Conservation (phyloP, 257 asterid genomes). For the Solanum dulcamara region DNA sequence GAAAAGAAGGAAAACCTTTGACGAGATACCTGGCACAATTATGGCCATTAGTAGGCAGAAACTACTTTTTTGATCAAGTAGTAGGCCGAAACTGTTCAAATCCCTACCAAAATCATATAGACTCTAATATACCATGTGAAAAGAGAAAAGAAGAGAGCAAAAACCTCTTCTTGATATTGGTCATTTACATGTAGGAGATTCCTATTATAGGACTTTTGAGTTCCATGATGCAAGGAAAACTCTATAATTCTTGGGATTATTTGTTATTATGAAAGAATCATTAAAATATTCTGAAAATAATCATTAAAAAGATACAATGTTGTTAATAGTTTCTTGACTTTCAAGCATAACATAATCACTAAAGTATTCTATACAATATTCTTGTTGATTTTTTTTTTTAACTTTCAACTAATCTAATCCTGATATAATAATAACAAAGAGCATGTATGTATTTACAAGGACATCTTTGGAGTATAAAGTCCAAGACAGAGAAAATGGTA, state of each 20-base stretch:
- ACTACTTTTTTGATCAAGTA: no score
- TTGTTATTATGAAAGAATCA: neutral
- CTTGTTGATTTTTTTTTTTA: neutral
- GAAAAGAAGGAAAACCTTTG: neutral
- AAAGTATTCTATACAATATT: neutral
- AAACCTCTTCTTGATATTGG: neutral
- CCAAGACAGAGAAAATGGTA: neutral
- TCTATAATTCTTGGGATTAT: neutral
- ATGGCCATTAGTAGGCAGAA: neutral
- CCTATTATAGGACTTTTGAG: neutral
- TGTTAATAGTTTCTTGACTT: neutral
- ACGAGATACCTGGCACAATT: neutral
- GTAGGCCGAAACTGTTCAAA: neutral
- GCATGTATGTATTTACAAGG: neutral
- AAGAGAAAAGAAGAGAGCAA: neutral
- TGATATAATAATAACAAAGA: neutral
- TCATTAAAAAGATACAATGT: neutral
- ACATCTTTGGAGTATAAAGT: neutral
- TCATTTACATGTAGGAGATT: neutral
- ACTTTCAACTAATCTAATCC: neutral
- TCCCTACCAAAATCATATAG: neutral
- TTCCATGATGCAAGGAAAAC: neutral
- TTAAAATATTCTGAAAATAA: neutral
- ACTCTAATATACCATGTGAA: neutral
- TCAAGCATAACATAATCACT: neutral